Percentiles rank a stretch among this genome's conserved stretches.
These are phyloP conservation scores for Phallus indusiatus DNA, from an alignment of 768 basidiomycete genomes.

Conservation along the genomic window DNA sequence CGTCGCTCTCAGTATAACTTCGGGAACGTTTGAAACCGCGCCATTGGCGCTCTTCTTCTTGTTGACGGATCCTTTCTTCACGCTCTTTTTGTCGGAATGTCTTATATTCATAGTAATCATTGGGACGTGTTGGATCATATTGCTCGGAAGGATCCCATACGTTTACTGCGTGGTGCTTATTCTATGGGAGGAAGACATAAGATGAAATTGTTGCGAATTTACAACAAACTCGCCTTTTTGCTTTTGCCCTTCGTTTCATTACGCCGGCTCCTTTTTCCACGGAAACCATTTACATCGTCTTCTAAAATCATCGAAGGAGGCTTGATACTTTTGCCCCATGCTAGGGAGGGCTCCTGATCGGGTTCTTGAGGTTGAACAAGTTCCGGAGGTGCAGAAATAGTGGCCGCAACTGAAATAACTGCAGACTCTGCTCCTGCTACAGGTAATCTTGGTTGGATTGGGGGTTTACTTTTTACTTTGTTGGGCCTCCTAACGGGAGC, in stretches of 20 bases:
- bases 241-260: constrained; percentile 49
- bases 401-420: constrained; percentile 44
- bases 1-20: constrained; percentile 45
- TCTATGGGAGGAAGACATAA: constrained; percentile 27
- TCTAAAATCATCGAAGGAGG: constrained; percentile 87
- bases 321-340: constrained; percentile 85
- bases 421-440: constrained; percentile 44
- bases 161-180: constrained; percentile 45
- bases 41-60: constrained; percentile 29
- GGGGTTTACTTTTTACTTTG: constrained; percentile 42
- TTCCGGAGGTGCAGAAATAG: constrained; percentile 62
- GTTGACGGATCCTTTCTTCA: constrained; percentile 60
- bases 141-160: constrained; percentile 73
- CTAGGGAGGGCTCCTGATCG: constrained; percentile 27
- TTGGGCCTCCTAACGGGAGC: constrained; percentile 58
- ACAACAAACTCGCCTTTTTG: constrained; percentile 44
- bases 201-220: constrained; percentile 1
- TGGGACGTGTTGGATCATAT: constrained; percentile 77
- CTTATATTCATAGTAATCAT: constrained; percentile 86
- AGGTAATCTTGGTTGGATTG: constrained; percentile 40
- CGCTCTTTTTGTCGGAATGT: constrained; percentile 67
- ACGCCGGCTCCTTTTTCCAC: constrained; percentile 33
- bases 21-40: constrained; percentile 53
- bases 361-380: constrained; percentile 33
- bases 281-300: constrained; percentile 79